These are phyloP conservation scores for Nigrospora osmanthi DNA, from an alignment of 2,329 filamentous ascomycete genomes.

Conservation along the genomic window DNA sequence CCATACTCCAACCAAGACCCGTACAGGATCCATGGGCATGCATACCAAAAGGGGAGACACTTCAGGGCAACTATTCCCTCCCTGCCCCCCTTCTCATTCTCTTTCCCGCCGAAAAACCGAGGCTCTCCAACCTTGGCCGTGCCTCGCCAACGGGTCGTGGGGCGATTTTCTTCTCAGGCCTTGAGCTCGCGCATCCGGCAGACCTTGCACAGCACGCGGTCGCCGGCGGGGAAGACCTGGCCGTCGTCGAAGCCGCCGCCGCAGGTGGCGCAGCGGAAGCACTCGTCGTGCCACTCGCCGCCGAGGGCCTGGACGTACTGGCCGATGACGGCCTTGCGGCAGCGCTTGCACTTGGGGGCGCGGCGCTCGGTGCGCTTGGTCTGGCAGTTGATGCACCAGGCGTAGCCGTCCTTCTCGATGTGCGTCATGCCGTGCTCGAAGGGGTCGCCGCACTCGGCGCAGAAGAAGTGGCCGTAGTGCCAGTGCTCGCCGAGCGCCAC, in stretches of 20 bases:
- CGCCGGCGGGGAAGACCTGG: slow-evolving; percentile 54
- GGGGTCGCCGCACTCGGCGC: slow-evolving; percentile 94
- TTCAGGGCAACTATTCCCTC: no score
- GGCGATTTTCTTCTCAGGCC: slow-evolving; percentile 20
- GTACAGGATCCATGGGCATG: no score
- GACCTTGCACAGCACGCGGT: slow-evolving; percentile 51
- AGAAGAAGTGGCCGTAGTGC: slow-evolving; percentile 98
- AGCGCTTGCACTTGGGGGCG: slow-evolving; percentile 81
- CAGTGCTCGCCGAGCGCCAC: slow-evolving; percentile 92
- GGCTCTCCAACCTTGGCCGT: no score
- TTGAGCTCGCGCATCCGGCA: slow-evolving; percentile 56
- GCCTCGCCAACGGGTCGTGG: no score
- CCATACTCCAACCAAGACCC: no score
- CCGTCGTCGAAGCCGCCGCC: slow-evolving; percentile 55
- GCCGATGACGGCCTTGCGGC: slow-evolving; percentile 76
- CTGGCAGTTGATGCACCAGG: slow-evolving; percentile 92
- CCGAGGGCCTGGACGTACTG: slow-evolving; percentile 85
- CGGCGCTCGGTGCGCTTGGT: slow-evolving; percentile 84
- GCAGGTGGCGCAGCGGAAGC: slow-evolving; percentile 72
- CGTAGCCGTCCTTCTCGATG: slow-evolving; percentile 94
- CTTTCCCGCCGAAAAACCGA: no score
- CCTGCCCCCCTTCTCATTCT: no score
- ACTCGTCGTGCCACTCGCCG: slow-evolving; percentile 87
- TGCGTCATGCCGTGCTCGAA: slow-evolving; percentile 66
- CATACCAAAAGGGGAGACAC: no score